These are phyloP conservation scores for Fusarium sp. DNA, from an alignment of 2,329 filamentous ascomycete species.

Conservation along the genomic window DNA sequence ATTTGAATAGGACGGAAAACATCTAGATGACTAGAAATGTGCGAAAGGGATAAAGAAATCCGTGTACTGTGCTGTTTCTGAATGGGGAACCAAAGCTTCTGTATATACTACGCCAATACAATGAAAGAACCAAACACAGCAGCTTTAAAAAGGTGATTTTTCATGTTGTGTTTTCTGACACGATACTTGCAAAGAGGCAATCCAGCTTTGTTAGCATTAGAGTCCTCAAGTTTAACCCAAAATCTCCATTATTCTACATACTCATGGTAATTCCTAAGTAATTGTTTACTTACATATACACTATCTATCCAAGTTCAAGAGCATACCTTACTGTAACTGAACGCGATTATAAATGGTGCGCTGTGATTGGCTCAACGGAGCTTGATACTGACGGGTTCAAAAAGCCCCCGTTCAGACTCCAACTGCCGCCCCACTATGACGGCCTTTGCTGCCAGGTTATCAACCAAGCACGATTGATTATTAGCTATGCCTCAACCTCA, in stretches of 20 bases:
- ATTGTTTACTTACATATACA: neutral
- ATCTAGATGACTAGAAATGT: constrained; percentile 30
- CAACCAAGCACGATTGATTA: constrained; percentile 32
- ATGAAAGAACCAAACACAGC: constrained; percentile 31
- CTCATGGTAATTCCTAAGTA: neutral
- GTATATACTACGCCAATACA: constrained; percentile 50
- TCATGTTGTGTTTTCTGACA: neutral
- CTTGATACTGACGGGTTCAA: constrained; percentile 20
- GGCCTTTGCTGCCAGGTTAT: constrained; percentile 21
- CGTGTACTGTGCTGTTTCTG: constrained; percentile 35
- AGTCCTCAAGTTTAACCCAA: neutral
- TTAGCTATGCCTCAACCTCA: constrained; percentile 62
- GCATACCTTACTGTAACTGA: neutral
- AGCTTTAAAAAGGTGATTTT: constrained; percentile 3
- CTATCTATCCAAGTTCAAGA: neutral
- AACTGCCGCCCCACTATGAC: constrained; percentile 52
- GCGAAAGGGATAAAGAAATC: constrained; percentile 17
- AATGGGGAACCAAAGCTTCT: constrained; percentile 28
- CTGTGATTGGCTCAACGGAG: constrained; percentile 33
- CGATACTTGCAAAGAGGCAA: neutral
- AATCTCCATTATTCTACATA: neutral
- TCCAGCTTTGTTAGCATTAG: neutral
- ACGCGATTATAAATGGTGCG: constrained; percentile 41
- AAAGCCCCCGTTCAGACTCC: constrained; percentile 28
- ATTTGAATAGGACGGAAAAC: constrained; percentile 28